A percentile compares a stretch with the other conserved stretches of the same genome.
These are phyloP conservation scores for Rubia yunnanensis DNA, from an alignment of 257 asterid genomes.

Conservation along the genomic window DNA sequence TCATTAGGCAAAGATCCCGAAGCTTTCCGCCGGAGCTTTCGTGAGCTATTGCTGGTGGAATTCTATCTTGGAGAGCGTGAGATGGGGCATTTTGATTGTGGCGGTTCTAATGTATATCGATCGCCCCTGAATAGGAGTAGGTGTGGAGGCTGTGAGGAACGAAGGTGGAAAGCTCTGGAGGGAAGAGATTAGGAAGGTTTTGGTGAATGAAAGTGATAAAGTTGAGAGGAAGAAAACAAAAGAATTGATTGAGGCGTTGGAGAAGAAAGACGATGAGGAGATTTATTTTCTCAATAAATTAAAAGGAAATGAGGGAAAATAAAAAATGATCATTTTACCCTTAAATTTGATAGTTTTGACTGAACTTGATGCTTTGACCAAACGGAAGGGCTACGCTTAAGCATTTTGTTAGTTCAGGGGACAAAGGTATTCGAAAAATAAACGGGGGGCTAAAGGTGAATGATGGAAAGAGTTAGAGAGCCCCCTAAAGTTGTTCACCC, in stretches of 20 bases:
- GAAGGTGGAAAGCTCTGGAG: not conserved
- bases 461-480: too few relatives aligned
- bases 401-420: too few relatives aligned
- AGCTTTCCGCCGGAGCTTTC: slow-evolving; percentile 26
- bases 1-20: slow-evolving; percentile 36
- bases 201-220: slow-evolving; percentile 4
- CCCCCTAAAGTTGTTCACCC: too few relatives aligned
- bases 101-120: slow-evolving; percentile 19
- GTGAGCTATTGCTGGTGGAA: slow-evolving; percentile 21
- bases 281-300: not conserved
- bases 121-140: slow-evolving; percentile 16
- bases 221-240: not conserved
- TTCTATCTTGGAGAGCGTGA: slow-evolving; percentile 15
- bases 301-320: too few relatives aligned
- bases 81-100: slow-evolving; percentile 19
- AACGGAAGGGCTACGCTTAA: too few relatives aligned
- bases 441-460: too few relatives aligned
- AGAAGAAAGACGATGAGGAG: slow-evolving; percentile 6
- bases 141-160: not conserved
- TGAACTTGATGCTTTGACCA: too few relatives aligned
- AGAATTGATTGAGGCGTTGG: slow-evolving; percentile 3
- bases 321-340: too few relatives aligned
- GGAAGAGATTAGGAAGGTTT: slow-evolving; percentile 6
- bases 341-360: too few relatives aligned
- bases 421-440: too few relatives aligned